A percentile compares a stretch with the other conserved stretches of the same genome.
Evolutionary conservation across 176 grass and related monocot genomes (phyloP).

Genomic region (Lolium perenne): DNA sequence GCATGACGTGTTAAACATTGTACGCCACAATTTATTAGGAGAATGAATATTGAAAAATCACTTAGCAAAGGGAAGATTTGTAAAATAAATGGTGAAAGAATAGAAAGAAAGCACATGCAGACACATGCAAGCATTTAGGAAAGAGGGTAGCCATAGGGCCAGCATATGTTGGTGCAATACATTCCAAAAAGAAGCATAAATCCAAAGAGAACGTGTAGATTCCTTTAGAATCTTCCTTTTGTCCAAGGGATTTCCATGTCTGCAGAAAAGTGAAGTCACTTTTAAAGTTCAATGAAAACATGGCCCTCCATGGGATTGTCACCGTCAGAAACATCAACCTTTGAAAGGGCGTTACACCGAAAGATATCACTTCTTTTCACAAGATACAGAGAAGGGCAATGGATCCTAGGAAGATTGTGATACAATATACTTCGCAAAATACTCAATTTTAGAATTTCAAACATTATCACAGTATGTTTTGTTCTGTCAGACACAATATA

Average conservation of each 20-base stretch:
- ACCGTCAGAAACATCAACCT: conserved; percentile 33
- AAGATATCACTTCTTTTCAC: conserved; percentile 38
- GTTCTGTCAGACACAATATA: background rate
- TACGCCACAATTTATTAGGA: background rate
- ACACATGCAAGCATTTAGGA: background rate
- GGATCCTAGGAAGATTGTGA: conserved; percentile 24
- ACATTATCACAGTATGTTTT: background rate
- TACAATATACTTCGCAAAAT: conserved; percentile 7
- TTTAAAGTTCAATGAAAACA: conserved; percentile 42
- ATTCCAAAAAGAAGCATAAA: conserved; percentile 24
- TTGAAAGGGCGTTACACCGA: background rate
- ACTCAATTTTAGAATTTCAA: background rate
- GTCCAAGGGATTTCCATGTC: conserved; percentile 41
- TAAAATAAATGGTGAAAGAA: conserved; percentile 27
- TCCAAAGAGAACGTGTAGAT: conserved; percentile 36
- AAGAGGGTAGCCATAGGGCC: conserved; percentile 4
- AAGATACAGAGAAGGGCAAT: conserved; percentile 19
- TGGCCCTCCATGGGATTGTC: conserved; percentile 11
- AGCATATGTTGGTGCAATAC: conserved; percentile 23
- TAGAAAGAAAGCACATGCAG: conserved; percentile 6
- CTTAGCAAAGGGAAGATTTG: background rate
- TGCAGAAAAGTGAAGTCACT: conserved; percentile 41
- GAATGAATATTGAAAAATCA: background rate
- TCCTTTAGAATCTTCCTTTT: conserved; percentile 29
- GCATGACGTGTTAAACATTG: background rate